phyloP scores from a whole-genome alignment of 2,329 filamentous ascomycete species.

The Sphaerulina populicola region DNA sequence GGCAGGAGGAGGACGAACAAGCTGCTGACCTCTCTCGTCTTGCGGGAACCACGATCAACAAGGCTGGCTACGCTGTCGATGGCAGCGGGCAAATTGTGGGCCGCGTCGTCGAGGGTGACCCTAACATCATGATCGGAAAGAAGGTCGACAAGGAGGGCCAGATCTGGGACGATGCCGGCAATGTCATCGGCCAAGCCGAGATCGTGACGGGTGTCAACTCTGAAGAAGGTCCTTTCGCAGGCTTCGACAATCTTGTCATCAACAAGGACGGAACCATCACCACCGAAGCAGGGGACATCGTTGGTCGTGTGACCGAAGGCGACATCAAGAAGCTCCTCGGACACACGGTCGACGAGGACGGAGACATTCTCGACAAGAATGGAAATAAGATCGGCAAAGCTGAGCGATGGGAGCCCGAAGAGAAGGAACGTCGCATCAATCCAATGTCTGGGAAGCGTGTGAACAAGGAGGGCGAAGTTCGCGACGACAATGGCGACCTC shows the following conservation, averaged over 20 bases:
- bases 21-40: slow-evolving; percentile 52
- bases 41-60: slow-evolving; percentile 56
- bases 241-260: slow-evolving; percentile 50
- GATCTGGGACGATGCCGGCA: slow-evolving; percentile 56
- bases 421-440: slow-evolving; percentile 49
- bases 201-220: slow-evolving; percentile 44
- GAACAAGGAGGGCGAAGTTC: slow-evolving; percentile 48
- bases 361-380: slow-evolving; percentile 48
- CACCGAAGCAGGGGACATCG: slow-evolving; percentile 40
- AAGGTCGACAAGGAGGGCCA: slow-evolving; percentile 56
- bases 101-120: slow-evolving; percentile 50
- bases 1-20: slow-evolving; percentile 44
- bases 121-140: slow-evolving; percentile 49
- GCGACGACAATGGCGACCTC: slow-evolving; percentile 45
- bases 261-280: slow-evolving; percentile 51
- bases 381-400: slow-evolving; percentile 47
- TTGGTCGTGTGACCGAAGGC: slow-evolving; percentile 44
- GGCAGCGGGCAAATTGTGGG: slow-evolving; percentile 51
- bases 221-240: slow-evolving; percentile 52
- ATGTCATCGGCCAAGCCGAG: slow-evolving; percentile 52
- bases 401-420: slow-evolving; percentile 47
- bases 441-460: slow-evolving; percentile 51
- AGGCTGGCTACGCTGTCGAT: slow-evolving; percentile 55
- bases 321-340: slow-evolving; percentile 46
- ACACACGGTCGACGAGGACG: slow-evolving; percentile 46